Conservation (phyloP, 1,284 basidiomycete genomes). For the Pseudozyma hubeiensis region DNA sequence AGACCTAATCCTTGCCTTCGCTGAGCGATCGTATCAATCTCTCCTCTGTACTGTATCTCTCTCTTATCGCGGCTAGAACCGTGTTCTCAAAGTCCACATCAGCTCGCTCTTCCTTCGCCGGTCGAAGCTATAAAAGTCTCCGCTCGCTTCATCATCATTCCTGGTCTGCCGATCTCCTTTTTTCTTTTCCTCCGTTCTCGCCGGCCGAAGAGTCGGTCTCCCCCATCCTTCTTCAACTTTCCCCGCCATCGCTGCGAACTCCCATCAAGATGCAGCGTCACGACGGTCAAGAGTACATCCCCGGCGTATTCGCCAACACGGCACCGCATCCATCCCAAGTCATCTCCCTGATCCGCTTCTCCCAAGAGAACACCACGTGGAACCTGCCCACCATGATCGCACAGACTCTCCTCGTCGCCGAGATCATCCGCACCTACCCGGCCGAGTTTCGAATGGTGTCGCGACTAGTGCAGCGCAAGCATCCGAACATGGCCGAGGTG, state of each 20-base stretch:
- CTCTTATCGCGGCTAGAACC: neutral
- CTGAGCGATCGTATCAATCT: no score
- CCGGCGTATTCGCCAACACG: slow-evolving; percentile 13
- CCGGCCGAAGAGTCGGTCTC: neutral
- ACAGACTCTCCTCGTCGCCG: slow-evolving; percentile 35
- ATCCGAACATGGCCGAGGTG: slow-evolving; percentile 51
- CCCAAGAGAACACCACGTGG: slow-evolving; percentile 30
- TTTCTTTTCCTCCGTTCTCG: no score
- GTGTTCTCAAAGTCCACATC: neutral
- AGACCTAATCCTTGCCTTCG: no score
- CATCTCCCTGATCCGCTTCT: slow-evolving; percentile 29
- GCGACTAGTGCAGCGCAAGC: slow-evolving; percentile 21
- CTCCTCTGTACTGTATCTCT: no score
- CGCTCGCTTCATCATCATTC: neutral
- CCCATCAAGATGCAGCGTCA: slow-evolving; percentile 32
- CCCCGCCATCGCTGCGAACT: neutral
- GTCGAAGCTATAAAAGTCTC: neutral
- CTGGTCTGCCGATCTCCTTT: no score
- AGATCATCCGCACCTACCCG: slow-evolving; percentile 40
- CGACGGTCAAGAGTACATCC: slow-evolving; percentile 36
- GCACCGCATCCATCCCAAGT: slow-evolving; percentile 23
- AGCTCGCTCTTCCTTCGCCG: slow-evolving; percentile 6
- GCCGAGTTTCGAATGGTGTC: slow-evolving; percentile 34
- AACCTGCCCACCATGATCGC: slow-evolving; percentile 34
- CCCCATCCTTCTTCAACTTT: neutral